Percentiles rank a stretch among this genome's conserved stretches.
These are phyloP conservation scores for Closterium sp. DNA, from an alignment of 139 green algal species.

Conservation along the genomic window DNA sequence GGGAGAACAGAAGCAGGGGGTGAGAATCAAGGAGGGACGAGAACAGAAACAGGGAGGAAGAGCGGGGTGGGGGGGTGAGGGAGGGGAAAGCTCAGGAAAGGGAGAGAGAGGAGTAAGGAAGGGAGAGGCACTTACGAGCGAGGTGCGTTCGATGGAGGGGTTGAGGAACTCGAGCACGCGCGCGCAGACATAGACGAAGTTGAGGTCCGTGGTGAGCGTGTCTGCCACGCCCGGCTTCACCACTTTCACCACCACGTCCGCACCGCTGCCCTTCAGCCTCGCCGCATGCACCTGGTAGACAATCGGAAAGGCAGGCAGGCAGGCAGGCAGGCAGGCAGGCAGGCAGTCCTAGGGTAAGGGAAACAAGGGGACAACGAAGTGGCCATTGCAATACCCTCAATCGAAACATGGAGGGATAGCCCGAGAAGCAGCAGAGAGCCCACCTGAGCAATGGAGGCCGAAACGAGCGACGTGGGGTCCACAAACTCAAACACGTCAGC, in stretches of 20 bases:
- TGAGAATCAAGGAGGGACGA: too few species aligned
- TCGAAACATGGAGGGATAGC: too few species aligned
- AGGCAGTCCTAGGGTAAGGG: not conserved
- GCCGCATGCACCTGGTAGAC: conserved; percentile 77
- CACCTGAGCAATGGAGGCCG: conserved; percentile 79
- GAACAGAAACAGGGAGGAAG: too few species aligned
- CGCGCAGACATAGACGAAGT: conserved; percentile 75
- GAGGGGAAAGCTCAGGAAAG: too few species aligned
- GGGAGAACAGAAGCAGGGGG: too few species aligned
- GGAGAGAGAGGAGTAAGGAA: not conserved
- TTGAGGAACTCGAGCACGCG: conserved; percentile 76
- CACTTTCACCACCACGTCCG: conserved; percentile 78
- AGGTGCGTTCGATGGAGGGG: conserved; percentile 61
- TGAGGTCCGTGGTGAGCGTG: conserved; percentile 82
- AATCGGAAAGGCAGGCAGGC: not conserved
- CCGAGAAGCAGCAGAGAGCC: conserved; percentile 10
- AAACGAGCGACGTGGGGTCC: conserved; percentile 79
- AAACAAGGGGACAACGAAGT: not conserved
- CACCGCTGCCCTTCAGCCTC: conserved; percentile 58
- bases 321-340: too few species aligned
- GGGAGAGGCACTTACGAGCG: conserved; percentile 54
- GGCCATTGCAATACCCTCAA: too few species aligned
- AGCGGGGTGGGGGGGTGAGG: too few species aligned
- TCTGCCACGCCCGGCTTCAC: conserved; percentile 94
- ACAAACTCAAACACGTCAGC: conserved; percentile 78